Percentiles rank a stretch among this genome's conserved stretches.
phyloP scores from a whole-genome alignment of 2,329 filamentous ascomycete species.

The Pseudohalonectria lignicola region DNA sequence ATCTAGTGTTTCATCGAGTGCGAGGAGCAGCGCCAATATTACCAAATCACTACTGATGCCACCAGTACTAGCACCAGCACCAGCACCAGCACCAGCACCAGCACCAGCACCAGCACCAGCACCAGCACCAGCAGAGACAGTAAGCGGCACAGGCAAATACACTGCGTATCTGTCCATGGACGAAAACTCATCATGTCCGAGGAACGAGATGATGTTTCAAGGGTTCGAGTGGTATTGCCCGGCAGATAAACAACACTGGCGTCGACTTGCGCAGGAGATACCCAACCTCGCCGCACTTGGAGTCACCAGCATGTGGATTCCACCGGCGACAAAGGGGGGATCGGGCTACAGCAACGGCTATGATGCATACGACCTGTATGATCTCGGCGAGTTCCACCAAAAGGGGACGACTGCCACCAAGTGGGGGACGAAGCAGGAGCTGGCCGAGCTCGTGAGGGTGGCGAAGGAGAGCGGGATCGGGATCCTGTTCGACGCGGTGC shows the following conservation, averaged over 20 bases:
- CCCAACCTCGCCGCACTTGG: conserved; percentile 47
- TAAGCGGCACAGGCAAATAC: too few species aligned
- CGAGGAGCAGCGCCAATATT: too few species aligned
- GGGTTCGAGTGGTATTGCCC: conserved; percentile 65
- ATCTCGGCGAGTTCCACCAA: conserved; percentile 62
- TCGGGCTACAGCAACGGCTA: conserved; percentile 51
- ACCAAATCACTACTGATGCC: too few species aligned
- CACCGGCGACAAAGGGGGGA: conserved; percentile 59
- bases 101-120: too few species aligned
- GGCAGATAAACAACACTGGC: conserved; percentile 49
- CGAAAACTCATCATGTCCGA: conserved; percentile 7
- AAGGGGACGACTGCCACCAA: conserved; percentile 53
- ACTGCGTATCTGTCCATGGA: too few species aligned
- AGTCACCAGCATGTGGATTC: conserved; percentile 55
- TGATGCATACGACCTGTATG: conserved; percentile 60
- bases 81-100: too few species aligned
- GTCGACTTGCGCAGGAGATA: conserved; percentile 39
- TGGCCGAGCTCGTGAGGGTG: conserved; percentile 36
- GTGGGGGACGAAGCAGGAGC: conserved; percentile 56
- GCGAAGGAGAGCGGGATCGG: conserved; percentile 43
- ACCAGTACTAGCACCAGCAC: too few species aligned
- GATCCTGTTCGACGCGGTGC: conserved; percentile 58
- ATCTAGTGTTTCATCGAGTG: too few species aligned
- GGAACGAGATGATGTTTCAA: conserved; percentile 48
- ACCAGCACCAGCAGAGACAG: too few species aligned